phyloP scores from a whole-genome alignment of 768 basidiomycete genomes.

The Trametes sanguinea region DNA sequence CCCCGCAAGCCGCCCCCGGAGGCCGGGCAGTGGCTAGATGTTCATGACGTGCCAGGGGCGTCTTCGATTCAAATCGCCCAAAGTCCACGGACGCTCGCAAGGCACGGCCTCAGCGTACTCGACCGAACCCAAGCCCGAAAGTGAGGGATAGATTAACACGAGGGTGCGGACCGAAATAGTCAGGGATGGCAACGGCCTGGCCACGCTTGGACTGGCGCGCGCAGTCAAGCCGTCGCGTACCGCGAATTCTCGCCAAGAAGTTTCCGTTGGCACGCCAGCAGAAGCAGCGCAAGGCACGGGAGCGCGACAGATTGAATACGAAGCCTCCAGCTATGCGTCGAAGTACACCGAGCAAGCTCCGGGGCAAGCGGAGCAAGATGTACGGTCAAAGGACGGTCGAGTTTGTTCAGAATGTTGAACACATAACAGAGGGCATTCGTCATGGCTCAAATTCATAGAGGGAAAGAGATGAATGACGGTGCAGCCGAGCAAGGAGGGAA shows the following conservation, averaged over 20 bases:
- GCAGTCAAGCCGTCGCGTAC: neutral
- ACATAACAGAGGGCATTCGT: too few relatives aligned
- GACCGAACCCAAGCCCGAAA: too few relatives aligned
- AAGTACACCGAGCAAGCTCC: neutral
- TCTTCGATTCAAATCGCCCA: too few relatives aligned
- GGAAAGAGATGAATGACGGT: neutral
- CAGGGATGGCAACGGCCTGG: constrained; percentile 12
- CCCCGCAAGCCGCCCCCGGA: neutral
- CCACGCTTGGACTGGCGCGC: neutral
- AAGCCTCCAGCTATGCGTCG: neutral
- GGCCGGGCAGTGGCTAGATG: neutral
- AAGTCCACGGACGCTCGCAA: too few relatives aligned
- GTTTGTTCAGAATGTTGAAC: too few relatives aligned
- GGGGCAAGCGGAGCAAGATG: too few relatives aligned
- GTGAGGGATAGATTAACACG: too few relatives aligned
- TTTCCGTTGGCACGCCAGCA: constrained; percentile 2
- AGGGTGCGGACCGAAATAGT: constrained; percentile 6
- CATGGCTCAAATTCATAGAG: too few relatives aligned
- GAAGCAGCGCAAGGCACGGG: neutral
- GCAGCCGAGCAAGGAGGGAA: constrained; percentile 1
- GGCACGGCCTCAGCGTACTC: too few relatives aligned
- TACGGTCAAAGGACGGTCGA: too few relatives aligned
- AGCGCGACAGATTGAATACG: neutral
- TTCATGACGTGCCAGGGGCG: neutral
- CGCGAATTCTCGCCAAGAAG: neutral